Base-by-base conservation (phyloP, 1,139 yeast species). In the Barnettozyma hawaiiensis region DNA sequence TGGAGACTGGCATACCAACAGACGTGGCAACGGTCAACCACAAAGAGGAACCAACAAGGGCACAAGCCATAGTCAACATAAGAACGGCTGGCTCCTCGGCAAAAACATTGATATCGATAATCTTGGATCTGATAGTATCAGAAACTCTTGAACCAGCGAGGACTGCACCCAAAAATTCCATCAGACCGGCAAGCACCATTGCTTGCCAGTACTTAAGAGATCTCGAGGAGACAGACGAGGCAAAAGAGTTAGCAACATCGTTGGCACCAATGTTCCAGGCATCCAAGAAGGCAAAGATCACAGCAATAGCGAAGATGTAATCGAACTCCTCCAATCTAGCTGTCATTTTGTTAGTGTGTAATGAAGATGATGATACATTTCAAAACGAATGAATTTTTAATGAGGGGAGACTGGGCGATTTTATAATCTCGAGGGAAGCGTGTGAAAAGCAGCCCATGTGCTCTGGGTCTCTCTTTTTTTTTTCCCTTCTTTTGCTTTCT, bases 221-320 rank as follows among this genome's bases (percentile, higher is more conserved):
- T 53, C 85, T 67, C 11, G 90, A 80, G 5, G 89, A 78, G 19
- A 81, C 78, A 3, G 85, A 77, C 2, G 89, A 79, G 1, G 90
- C 84, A 59, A 81, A 83, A 4, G 92, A 82, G 66, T 84, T 83
- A 31, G 92, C 85, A 46, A 82, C 89, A 69, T 83, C 92, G 58
- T 84, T 83, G 35, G 92, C 94, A 43, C 94, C 94, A 54, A 81
- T 83, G 60, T 81, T 81, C 74, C 80, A 83, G n/a, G 90, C 90
- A 63, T 81, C 89, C 55, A 81, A 68, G 68, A 81, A 80, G 51
- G 87, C 89, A 64, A 83, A 81, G 47, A 81, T 64, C 74, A 81
- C 74, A 40, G 78, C 77, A 47, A 80, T 71, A 4, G 84, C 86
- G 57, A 80, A 75, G 57, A 80, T 69, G 58, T 80, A 80, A 59